phyloP scores from a whole-genome alignment of 768 basidiomycete species.

The Leccinellum albellum region DNA sequence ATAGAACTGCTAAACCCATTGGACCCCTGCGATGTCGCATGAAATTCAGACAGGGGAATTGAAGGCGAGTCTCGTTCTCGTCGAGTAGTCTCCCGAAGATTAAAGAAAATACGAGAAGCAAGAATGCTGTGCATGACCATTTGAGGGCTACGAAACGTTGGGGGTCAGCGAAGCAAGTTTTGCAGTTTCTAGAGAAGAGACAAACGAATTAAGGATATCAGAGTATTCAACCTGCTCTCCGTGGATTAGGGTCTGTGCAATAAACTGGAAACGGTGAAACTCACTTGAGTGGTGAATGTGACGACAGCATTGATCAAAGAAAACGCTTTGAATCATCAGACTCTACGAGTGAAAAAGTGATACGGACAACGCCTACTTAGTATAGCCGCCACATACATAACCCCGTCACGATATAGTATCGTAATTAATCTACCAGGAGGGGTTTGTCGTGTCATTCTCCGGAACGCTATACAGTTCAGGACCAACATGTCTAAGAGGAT shows the following conservation, averaged over 20 bases:
- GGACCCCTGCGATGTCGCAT: not conserved
- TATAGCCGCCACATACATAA: conserved; percentile 19
- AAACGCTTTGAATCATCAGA: conserved; percentile 7
- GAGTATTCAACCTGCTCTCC: conserved; percentile 10
- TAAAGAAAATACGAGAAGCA: conserved; percentile 24
- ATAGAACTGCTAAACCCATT: conserved; percentile 1
- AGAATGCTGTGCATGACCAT: conserved; percentile 23
- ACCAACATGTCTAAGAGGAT: conserved; percentile 11
- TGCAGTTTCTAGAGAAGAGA: not conserved
- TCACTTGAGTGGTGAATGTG: conserved; percentile 5
- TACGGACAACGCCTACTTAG: conserved; percentile 1
- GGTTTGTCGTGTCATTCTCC: conserved; percentile 10
- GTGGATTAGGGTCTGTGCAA: not conserved
- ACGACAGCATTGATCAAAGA: conserved; percentile 17
- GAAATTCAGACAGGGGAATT: conserved; percentile 8
- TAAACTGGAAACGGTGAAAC: not conserved
- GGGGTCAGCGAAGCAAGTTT: not conserved
- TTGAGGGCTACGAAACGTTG: conserved; percentile 11
- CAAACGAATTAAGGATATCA: conserved; percentile 18
- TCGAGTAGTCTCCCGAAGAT: conserved; percentile 19
- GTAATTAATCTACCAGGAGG: conserved; percentile 7
- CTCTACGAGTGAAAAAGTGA: not conserved
- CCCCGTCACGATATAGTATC: conserved; percentile 16
- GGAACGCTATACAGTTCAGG: conserved; percentile 17
- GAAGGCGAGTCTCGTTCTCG: not conserved